Percentiles rank a stretch among this genome's conserved stretches.
Conservation (phyloP, 805 yeast species). For the Ogataea paradorogensis region DNA sequence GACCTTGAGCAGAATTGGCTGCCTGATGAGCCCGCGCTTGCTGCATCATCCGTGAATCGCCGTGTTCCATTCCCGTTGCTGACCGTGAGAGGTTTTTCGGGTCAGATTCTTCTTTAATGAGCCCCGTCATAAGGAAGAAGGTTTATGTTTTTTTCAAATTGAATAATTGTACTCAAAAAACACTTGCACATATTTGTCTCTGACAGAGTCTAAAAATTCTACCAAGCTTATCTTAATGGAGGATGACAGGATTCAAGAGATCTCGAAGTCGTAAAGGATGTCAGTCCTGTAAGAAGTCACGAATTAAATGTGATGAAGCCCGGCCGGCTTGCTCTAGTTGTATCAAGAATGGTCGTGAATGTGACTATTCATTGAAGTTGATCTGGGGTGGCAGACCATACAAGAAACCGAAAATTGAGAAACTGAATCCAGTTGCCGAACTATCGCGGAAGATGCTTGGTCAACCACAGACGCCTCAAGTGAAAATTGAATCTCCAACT, state of each 20-base stretch:
- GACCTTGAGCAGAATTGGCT: constrained; percentile 9
- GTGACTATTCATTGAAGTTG: constrained; percentile 63
- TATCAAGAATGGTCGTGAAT: constrained; percentile 39
- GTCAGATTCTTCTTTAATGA: constrained; percentile 18
- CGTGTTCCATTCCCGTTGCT: constrained; percentile 6
- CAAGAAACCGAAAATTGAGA: constrained; percentile 40
- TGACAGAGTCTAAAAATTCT: constrained; percentile 1
- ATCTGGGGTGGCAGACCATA: constrained; percentile 78
- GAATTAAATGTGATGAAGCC: constrained; percentile 66
- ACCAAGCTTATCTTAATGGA: neutral
- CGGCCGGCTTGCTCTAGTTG: constrained; percentile 66
- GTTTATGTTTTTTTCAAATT: constrained; percentile 7
- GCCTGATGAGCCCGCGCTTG: constrained; percentile 9
- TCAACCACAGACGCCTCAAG: too few species aligned
- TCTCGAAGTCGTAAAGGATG: constrained; percentile 59
- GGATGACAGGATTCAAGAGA: constrained; percentile 20
- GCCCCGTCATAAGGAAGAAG: constrained; percentile 14
- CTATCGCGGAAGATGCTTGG: constrained; percentile 19
- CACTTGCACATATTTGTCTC: neutral
- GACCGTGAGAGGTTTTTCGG: constrained; percentile 8
- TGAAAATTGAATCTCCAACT: neutral
- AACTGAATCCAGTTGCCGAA: constrained; percentile 28
- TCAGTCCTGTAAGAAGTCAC: constrained; percentile 56
- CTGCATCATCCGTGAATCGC: constrained; percentile 9
- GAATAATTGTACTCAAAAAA: neutral